Evolutionary conservation across 2,329 filamentous ascomycete species (phyloP).

Genomic region (Monilinia fructigena): DNA sequence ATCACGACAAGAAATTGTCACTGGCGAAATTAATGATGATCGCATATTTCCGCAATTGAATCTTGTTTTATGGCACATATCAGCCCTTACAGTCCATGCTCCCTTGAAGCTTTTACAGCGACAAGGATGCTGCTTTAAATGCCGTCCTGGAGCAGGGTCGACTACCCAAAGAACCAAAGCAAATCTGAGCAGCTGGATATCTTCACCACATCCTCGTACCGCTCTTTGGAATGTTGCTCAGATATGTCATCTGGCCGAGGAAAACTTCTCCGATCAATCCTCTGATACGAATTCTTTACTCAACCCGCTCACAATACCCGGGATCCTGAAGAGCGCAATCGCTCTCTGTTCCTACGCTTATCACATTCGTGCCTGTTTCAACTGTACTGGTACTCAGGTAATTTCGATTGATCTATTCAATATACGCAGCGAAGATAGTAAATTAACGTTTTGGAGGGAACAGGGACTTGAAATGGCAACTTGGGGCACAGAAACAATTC

Average conservation of each 20-base stretch:
- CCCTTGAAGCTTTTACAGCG: conserved; percentile 15
- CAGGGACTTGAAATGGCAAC: conserved; percentile 6
- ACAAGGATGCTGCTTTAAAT: conserved; percentile 21
- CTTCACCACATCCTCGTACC: conserved; percentile 15
- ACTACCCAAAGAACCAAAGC: conserved; percentile 8
- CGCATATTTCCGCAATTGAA: conserved; percentile 1
- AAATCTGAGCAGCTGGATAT: conserved; percentile 14
- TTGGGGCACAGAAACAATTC: conserved; percentile 10
- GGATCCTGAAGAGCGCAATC: conserved; percentile 8
- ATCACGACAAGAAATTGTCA: not conserved
- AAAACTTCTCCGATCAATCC: not conserved
- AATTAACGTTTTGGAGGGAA: not conserved
- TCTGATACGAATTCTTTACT: not conserved
- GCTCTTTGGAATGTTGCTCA: conserved; percentile 15
- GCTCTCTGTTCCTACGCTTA: conserved; percentile 18
- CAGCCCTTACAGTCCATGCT: conserved; percentile 10
- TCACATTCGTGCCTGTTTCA: not conserved
- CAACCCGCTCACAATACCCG: conserved; percentile 12
- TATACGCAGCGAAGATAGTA: not conserved
- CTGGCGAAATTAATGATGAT: not conserved
- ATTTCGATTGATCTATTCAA: not conserved
- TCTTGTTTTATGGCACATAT: conserved; percentile 13
- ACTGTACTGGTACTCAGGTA: not conserved
- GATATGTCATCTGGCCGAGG: conserved; percentile 4
- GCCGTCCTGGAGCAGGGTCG: conserved; percentile 7